Conservation (phyloP, 2,329 filamentous ascomycete genomes). For the Neocatenulostroma microsporum region DNA sequence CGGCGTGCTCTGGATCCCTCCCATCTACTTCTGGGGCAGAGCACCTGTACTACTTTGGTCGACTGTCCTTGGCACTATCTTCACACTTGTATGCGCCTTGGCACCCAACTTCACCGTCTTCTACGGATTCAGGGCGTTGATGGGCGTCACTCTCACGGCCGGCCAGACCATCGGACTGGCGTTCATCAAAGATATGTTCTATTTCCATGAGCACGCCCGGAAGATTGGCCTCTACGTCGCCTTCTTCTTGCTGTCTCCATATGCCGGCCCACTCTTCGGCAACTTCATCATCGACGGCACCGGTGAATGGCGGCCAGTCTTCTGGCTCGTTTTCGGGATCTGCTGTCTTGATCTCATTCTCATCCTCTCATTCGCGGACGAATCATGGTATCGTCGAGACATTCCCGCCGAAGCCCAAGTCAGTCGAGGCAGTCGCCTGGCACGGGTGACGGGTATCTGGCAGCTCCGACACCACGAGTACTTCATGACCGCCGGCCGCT, state of each 20-base stretch:
- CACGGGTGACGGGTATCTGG: slow-evolving; percentile 11
- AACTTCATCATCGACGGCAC: slow-evolving; percentile 11
- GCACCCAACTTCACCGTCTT: not conserved
- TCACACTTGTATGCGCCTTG: not conserved
- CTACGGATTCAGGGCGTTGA: not conserved
- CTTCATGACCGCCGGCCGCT: slow-evolving; percentile 4
- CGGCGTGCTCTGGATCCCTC: not conserved
- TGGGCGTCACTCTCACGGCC: slow-evolving; percentile 1
- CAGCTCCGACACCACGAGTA: slow-evolving; percentile 9
- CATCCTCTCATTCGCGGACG: not conserved
- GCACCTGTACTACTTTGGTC: not conserved
- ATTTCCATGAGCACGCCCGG: slow-evolving; percentile 15
- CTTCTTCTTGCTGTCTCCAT: slow-evolving; percentile 10
- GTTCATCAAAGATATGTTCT: slow-evolving; percentile 17
- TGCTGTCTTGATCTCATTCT: not conserved
- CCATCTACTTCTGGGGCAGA: not conserved
- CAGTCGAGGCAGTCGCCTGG: no score
- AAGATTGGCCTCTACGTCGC: slow-evolving; percentile 15
- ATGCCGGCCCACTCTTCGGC: slow-evolving; percentile 11
- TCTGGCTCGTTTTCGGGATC: slow-evolving; percentile 14
- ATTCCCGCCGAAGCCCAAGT: slow-evolving; percentile 17
- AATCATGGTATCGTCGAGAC: not conserved
- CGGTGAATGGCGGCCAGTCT: slow-evolving; percentile 12
- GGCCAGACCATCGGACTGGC: slow-evolving; percentile 5
- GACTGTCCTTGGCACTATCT: not conserved